These are phyloP conservation scores for Dittrichia graveolens DNA, from an alignment of 129 eudicot species.

Conservation along the genomic window DNA sequence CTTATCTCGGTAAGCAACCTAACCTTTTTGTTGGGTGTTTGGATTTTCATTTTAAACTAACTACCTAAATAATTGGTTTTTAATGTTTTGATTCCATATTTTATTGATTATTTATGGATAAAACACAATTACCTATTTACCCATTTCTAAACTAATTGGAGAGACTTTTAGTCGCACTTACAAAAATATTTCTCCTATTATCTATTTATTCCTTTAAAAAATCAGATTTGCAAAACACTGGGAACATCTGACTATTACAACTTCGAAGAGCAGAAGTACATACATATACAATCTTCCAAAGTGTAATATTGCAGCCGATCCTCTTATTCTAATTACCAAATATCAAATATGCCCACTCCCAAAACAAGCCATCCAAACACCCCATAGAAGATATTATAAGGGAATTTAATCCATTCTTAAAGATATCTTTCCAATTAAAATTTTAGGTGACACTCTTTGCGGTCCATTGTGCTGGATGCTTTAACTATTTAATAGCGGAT, in stretches of 20 bases:
- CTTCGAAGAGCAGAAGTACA: neutral
- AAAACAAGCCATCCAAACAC: neutral
- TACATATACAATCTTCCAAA: neutral
- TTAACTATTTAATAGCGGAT: slow-evolving; percentile 85
- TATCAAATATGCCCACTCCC: neutral
- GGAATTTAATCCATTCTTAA: slow-evolving; percentile 8
- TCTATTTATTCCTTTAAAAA: neutral
- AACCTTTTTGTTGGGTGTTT: neutral
- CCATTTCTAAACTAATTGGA: neutral
- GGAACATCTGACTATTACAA: neutral
- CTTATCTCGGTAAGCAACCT: slow-evolving; percentile 66
- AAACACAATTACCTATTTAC: neutral
- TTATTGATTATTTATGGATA: neutral
- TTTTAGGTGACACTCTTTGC: slow-evolving; percentile 88
- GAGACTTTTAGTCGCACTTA: neutral
- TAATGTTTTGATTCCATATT: neutral
- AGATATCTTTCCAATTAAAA: slow-evolving; percentile 8
- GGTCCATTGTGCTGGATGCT: slow-evolving; percentile 94
- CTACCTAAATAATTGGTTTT: no score
- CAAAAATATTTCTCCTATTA: neutral
- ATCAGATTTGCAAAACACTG: neutral
- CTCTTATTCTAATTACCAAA: neutral
- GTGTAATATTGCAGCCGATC: neutral
- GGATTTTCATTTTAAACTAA: neutral
- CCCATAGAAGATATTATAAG: neutral